Conservation (phyloP, 1,284 basidiomycete genomes). For the Pseudozyma sp. region DNA sequence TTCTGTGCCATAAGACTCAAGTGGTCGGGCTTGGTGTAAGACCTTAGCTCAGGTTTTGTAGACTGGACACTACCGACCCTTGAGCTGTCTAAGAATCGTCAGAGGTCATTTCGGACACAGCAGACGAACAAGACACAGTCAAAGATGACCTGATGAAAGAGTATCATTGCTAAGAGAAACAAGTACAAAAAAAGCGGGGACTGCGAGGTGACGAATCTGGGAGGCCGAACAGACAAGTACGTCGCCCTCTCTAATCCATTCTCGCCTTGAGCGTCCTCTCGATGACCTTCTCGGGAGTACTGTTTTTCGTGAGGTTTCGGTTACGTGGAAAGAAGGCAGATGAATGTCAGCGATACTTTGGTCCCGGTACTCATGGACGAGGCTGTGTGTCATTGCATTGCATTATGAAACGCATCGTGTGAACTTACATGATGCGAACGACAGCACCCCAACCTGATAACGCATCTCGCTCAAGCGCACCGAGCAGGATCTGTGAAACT, state of each 20-base stretch:
- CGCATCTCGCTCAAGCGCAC: conserved; percentile 95
- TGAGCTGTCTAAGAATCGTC: no score
- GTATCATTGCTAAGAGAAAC: conserved; percentile 22
- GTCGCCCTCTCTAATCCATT: conserved; percentile 80
- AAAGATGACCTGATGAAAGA: background rate
- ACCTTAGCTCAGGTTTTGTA: background rate
- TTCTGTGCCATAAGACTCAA: no score
- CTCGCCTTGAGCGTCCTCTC: conserved; percentile 62
- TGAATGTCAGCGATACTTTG: conserved; percentile 3
- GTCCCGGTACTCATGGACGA: background rate
- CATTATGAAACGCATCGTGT: background rate
- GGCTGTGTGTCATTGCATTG: background rate
- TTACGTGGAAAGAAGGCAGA: background rate
- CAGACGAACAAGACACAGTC: background rate
- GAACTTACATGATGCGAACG: conserved; percentile 91
- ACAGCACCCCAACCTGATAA: conserved; percentile 96
- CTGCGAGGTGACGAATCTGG: background rate
- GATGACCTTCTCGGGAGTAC: conserved; percentile 67
- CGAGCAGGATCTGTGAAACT: conserved; percentile 93
- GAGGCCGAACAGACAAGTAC: background rate
- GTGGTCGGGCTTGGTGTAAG: no score
- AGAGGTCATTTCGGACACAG: no score
- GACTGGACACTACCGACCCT: background rate
- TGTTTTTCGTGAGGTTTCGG: conserved; percentile 8
- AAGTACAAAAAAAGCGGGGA: conserved; percentile 31